Base-by-base conservation (phyloP, 805 yeast species). In the Lipomyces japonicus region DNA sequence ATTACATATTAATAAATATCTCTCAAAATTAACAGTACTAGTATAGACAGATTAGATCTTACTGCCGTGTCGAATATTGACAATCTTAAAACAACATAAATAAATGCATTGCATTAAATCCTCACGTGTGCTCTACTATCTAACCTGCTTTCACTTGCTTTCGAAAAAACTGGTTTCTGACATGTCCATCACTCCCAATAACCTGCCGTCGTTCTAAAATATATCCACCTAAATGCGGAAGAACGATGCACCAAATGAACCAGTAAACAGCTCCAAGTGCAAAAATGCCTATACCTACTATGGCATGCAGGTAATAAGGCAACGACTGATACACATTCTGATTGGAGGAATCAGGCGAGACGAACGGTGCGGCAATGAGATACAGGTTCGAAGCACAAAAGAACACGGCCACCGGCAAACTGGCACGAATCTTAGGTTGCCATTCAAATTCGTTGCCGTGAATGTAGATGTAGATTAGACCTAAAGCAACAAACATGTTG, bases 401-500 rank as follows among this genome's bases (percentile, higher is more conserved):
- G 67, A 50, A 82, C n/a, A n/a, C n/a, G 21, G 37, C 16, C 9
- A 34, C 16, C 7, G 37, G 37, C 37, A 34, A 14, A 6, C 7
- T 7, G 7, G 16, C 6, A 6, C 37, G 37, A 14, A 7, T 7
- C 16, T 14, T 14, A 6, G 89, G 36, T 76, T 71, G 91, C 93
- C 86, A 34, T 6, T 6, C 19, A 12, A 14, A 34, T 34, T 6
- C 19, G 36, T 76, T 71, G 91, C 93, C 86, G 62, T 76, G 75
- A 65, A 75, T 71, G 64, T 81, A 77, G 44, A 84, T 68, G 64
- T 74, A 77, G 42, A 86, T 65, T 58, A 82, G 70, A 18, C 86
- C 95, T 44, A 75, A 61, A 16, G 84, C 81, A 34, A 86, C 80
- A 39, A 74, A 72, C 26, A 81, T 71, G 65, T 86, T 83, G 61